These are phyloP conservation scores for Kwoniella sp. DNA, from an alignment of 768 basidiomycete species.

Conservation along the genomic window DNA sequence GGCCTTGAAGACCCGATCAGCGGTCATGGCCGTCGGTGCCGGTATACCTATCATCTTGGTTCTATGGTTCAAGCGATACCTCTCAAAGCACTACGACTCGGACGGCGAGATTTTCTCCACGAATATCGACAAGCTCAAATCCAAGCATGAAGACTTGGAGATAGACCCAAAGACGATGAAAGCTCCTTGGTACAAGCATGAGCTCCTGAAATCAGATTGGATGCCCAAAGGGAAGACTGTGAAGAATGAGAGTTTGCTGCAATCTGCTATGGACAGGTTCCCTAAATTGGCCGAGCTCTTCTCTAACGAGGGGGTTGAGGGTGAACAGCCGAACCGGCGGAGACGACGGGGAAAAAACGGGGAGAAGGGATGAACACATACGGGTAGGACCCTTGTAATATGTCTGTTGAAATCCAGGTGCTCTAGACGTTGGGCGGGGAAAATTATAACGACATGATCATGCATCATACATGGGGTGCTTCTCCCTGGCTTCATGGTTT, in stretches of 20 bases:
- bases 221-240: conserved; percentile 24
- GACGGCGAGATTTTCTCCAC: conserved; percentile 9
- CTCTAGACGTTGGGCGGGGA: too few relatives aligned
- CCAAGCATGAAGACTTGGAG: not conserved
- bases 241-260: conserved; percentile 16
- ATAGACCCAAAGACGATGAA: not conserved
- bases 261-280: conserved; percentile 6
- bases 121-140: conserved; percentile 3
- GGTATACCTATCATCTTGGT: conserved; percentile 23
- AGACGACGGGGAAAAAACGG: too few relatives aligned
- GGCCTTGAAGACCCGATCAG: conserved; percentile 37
- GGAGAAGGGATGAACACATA: too few relatives aligned
- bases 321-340: too few relatives aligned
- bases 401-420: too few relatives aligned
- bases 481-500: too few relatives aligned
- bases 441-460: too few relatives aligned
- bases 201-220: conserved; percentile 21
- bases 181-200: conserved; percentile 27
- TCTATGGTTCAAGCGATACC: conserved; percentile 22
- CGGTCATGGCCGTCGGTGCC: conserved; percentile 24
- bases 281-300: conserved; percentile 7
- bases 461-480: too few relatives aligned
- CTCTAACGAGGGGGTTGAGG: not conserved
- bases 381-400: too few relatives aligned
- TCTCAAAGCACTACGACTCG: conserved; percentile 8